Base-by-base conservation (phyloP, 2,329 filamentous ascomycete genomes). In the Ophiostoma quercus region DNA sequence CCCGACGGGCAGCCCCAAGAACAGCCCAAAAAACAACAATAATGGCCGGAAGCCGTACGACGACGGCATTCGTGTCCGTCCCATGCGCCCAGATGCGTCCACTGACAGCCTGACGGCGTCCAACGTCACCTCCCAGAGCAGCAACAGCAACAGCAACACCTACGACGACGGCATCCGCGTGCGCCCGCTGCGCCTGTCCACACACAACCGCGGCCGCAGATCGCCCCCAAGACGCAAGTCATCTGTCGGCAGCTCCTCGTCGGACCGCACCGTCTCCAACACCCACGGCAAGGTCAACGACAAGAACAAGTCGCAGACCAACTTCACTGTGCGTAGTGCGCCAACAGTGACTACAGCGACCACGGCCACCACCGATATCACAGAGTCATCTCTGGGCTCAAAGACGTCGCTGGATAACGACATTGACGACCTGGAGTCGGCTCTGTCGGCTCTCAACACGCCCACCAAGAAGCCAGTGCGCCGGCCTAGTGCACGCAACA, bases 341-440 rank as follows among this genome's bases (percentile, higher is more conserved):
- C 72, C 69, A 1, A 68, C 65, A n/a, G 65, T 29, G 65, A 66
- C 39, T 1, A 66, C 65, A n/a, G 62, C 62, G 19, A 65, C 60
- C 5, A 63, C 60, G 32, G 60, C 60, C 7, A 63, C 60, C 32
- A 63, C 62, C 9, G 62, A 41, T 1, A 22, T 65, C 9, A 65
- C 68, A 1, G 12, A 62, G 16, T 63, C 67, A 8, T 68, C 68
- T 7, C 34, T 65, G 22, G 65, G 29, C 4, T 60, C 57, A 6
- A 47, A 7, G 0, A 19, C 65, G 11, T 68, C 67, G 7, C 22
- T 34, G 6, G 51, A 65, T 6, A 68, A 68, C 1, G 68, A 83
- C 6, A 66, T 65, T 6, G 69, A 68, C 1, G 68, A 83, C 6
- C 66, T 75, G 0, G 78, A 79, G 22, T 78, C 80, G 1, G 74